Evolutionary conservation across 2,329 filamentous ascomycete genomes (phyloP).

Genomic region (Talaromyces sp.): DNA sequence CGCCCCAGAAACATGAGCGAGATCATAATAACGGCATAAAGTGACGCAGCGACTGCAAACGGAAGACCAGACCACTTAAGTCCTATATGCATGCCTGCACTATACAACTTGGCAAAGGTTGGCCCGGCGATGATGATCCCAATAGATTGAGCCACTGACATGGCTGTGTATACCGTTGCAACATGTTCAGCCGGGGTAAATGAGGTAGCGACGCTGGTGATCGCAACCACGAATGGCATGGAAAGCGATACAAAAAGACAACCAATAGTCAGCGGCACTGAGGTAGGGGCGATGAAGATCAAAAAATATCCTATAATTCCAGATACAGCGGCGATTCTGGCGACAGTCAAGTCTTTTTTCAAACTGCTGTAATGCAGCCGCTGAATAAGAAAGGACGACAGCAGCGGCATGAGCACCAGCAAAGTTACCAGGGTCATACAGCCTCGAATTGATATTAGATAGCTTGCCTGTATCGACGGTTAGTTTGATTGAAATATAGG

Average conservation of each 20-base stretch:
- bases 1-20: too few relatives aligned
- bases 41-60: constrained; percentile 16
- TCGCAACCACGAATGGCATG: constrained; percentile 18
- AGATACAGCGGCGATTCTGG: constrained; percentile 17
- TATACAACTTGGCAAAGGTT: constrained; percentile 21
- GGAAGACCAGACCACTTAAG: constrained; percentile 23
- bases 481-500: too few relatives aligned
- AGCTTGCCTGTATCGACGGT: constrained; percentile 17
- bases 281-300: constrained; percentile 15
- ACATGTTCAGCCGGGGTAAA: constrained; percentile 22
- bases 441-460: constrained; percentile 23
- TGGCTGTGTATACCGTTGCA: constrained; percentile 24
- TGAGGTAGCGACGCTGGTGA: constrained; percentile 22
- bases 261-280: constrained; percentile 17
- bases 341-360: constrained; percentile 18
- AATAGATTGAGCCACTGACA: constrained; percentile 18
- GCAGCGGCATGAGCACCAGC: constrained; percentile 19
- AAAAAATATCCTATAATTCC: constrained; percentile 17
- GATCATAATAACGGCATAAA: too few relatives aligned
- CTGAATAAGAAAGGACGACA: constrained; percentile 15
- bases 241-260: constrained; percentile 22
- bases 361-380: constrained; percentile 16
- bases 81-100: constrained; percentile 21
- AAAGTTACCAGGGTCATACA: constrained; percentile 17
- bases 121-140: constrained; percentile 21